Percentiles rank a stretch among this genome's conserved stretches.
Conservation (phyloP, 2,329 filamentous ascomycete genomes). For the Neoscytalidium dimidiatum region DNA sequence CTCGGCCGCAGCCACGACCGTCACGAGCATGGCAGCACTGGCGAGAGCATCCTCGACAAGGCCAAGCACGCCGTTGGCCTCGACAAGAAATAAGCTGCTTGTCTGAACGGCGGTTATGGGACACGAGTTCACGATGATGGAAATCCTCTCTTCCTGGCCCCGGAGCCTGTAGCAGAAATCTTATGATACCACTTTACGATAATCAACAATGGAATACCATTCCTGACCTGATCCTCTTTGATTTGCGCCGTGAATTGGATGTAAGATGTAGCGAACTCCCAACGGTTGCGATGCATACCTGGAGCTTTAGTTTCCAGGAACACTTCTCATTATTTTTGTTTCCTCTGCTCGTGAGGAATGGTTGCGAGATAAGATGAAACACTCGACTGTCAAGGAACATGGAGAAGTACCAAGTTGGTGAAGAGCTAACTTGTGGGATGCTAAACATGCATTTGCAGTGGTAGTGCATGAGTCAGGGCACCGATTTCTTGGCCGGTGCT, state of each 20-base stretch:
- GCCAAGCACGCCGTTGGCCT: constrained; percentile 51
- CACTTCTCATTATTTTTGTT: too few relatives aligned
- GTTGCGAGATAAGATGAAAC: too few relatives aligned
- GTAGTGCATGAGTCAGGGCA: too few relatives aligned
- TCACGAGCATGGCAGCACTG: constrained; percentile 38
- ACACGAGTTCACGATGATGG: not conserved
- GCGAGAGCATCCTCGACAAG: constrained; percentile 46
- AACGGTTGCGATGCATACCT: too few relatives aligned
- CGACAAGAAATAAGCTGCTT: constrained; percentile 37
- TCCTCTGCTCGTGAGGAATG: too few relatives aligned
- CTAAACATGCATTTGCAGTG: too few relatives aligned
- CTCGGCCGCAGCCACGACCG: constrained; percentile 41
- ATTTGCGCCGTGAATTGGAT: not conserved
- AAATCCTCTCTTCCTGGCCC: not conserved
- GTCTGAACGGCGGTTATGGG: not conserved
- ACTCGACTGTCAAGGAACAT: too few relatives aligned
- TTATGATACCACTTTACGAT: constrained; percentile 20
- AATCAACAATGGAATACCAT: not conserved
- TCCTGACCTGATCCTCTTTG: not conserved
- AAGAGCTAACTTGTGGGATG: too few relatives aligned
- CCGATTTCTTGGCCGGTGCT: too few relatives aligned
- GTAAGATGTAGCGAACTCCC: not conserved
- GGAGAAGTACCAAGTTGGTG: too few relatives aligned
- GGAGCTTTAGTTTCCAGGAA: too few relatives aligned
- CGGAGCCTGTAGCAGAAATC: constrained; percentile 6